Conservation (phyloP, 1,284 basidiomycete species). For the Lentinula novae-zelandiae region DNA sequence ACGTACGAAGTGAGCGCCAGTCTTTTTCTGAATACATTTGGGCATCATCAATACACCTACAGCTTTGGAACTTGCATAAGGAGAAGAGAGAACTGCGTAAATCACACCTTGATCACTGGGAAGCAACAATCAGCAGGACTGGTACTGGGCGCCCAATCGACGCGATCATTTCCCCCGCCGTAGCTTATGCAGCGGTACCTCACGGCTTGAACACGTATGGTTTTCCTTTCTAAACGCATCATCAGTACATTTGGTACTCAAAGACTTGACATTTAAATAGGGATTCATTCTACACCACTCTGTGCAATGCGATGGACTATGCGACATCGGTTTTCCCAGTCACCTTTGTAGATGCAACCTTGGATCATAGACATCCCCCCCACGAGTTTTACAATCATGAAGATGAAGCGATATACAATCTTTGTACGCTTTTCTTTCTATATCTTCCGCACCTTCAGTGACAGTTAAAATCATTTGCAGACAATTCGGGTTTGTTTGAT, state of each 20-base stretch:
- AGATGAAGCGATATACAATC: constrained; percentile 50
- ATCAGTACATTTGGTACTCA: neutral
- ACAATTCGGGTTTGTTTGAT: constrained; percentile 52
- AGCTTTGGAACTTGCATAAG: constrained; percentile 53
- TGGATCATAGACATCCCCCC: constrained; percentile 38
- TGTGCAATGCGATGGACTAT: constrained; percentile 67
- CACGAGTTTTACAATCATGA: constrained; percentile 48
- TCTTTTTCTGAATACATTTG: neutral
- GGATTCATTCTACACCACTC: constrained; percentile 50
- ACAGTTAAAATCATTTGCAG: constrained; percentile 38
- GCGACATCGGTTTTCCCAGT: constrained; percentile 60
- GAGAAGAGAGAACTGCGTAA: constrained; percentile 37
- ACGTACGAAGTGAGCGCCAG: constrained; percentile 30
- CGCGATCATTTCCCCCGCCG: constrained; percentile 53
- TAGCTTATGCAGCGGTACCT: constrained; percentile 47
- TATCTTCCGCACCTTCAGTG: constrained; percentile 16
- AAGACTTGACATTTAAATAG: constrained; percentile 16
- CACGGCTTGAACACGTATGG: constrained; percentile 42
- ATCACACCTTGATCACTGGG: constrained; percentile 50
- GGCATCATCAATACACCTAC: constrained; percentile 23
- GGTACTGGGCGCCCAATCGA: constrained; percentile 61
- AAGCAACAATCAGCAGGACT: constrained; percentile 43
- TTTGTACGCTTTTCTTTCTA: constrained; percentile 42
- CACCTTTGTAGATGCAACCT: constrained; percentile 45
- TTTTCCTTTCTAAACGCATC: neutral